Conservation (phyloP, 2,329 filamentous ascomycete genomes). For the Beauveria pseudobassiana region DNA sequence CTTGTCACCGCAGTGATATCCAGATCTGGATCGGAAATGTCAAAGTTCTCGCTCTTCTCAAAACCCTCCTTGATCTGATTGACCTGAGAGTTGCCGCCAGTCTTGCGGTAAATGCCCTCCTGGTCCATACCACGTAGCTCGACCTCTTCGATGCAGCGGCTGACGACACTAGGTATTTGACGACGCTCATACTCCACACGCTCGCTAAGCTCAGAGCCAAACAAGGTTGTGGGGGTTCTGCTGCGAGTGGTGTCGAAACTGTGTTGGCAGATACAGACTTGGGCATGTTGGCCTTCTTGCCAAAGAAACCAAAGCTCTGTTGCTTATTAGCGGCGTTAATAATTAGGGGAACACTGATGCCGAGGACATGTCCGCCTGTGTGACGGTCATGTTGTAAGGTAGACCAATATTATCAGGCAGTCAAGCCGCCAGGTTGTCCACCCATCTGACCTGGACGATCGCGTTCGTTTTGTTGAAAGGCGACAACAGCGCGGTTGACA, state of each 20-base stretch:
- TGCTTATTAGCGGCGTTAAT: conserved; percentile 25
- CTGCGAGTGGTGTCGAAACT: conserved; percentile 31
- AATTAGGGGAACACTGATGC: conserved; percentile 13
- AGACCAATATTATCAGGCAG: conserved; percentile 59
- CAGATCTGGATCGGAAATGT: conserved; percentile 87
- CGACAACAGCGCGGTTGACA: conserved; percentile 83
- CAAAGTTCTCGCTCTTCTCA: conserved; percentile 75
- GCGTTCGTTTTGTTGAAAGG: conserved; percentile 53
- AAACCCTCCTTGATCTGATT: conserved; percentile 88
- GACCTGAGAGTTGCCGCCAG: conserved; percentile 84
- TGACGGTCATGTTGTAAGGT: conserved; percentile 62
- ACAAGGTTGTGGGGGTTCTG: conserved; percentile 57
- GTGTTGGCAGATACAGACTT: conserved; percentile 43
- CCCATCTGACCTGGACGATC: conserved; percentile 41
- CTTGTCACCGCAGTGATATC: conserved; percentile 97
- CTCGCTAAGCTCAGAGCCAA: conserved; percentile 82
- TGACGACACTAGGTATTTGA: conserved; percentile 84
- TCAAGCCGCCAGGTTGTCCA: conserved; percentile 45
- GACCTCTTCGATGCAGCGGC: conserved; percentile 91
- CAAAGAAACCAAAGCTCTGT: conserved; percentile 67
- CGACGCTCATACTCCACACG: conserved; percentile 83
- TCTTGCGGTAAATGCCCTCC: conserved; percentile 97
- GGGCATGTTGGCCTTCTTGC: conserved; percentile 44
- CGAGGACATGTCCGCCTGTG: conserved; percentile 38
- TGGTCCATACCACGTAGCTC: conserved; percentile 94